Percentiles rank a stretch among this genome's conserved stretches.
Evolutionary conservation across 1,139 yeast genomes (phyloP).

Genomic region (Suhomyces chickasaworum): DNA sequence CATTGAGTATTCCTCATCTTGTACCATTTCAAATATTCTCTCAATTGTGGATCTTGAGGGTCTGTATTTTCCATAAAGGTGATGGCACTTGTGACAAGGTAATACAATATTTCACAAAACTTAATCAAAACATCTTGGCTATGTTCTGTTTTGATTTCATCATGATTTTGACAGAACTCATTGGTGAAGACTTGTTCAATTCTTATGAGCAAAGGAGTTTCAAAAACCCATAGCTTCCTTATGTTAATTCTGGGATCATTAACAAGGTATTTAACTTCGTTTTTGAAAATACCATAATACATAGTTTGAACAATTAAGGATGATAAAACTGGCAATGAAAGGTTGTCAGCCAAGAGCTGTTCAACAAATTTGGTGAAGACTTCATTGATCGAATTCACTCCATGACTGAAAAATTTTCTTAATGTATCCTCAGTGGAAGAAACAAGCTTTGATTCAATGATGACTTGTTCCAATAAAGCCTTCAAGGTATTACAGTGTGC

Average conservation of each 20-base stretch:
- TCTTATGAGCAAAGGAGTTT: slow-evolving; percentile 35
- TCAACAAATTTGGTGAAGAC: slow-evolving; percentile 40
- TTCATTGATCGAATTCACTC: slow-evolving; percentile 36
- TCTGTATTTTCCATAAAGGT: slow-evolving; percentile 32
- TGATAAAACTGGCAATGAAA: slow-evolving; percentile 28
- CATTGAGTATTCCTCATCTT: slow-evolving; percentile 40
- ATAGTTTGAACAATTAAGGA: slow-evolving; percentile 39
- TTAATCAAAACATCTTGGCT: slow-evolving; percentile 25
- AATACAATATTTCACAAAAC: slow-evolving; percentile 38
- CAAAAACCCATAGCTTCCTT: slow-evolving; percentile 43
- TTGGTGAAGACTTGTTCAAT: slow-evolving; percentile 36
- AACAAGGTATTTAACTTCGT: slow-evolving; percentile 40
- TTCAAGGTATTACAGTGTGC: slow-evolving; percentile 15
- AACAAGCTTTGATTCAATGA: slow-evolving; percentile 15
- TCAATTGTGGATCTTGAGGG: slow-evolving; percentile 24
- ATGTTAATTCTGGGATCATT: slow-evolving; percentile 23
- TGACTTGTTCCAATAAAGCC: slow-evolving; percentile 20
- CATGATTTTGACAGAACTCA: slow-evolving; percentile 15
- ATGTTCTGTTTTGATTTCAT: slow-evolving; percentile 18
- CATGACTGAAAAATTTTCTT: slow-evolving; percentile 32
- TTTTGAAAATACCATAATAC: slow-evolving; percentile 45
- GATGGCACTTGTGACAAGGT: slow-evolving; percentile 42
- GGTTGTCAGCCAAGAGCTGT: slow-evolving; percentile 20
- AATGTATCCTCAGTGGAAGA: slow-evolving; percentile 24
- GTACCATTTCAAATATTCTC: slow-evolving; percentile 41